Evolutionary conservation across 2,329 filamentous ascomycete species (phyloP).

Genomic region (Cladobotryum mycophilum): DNA sequence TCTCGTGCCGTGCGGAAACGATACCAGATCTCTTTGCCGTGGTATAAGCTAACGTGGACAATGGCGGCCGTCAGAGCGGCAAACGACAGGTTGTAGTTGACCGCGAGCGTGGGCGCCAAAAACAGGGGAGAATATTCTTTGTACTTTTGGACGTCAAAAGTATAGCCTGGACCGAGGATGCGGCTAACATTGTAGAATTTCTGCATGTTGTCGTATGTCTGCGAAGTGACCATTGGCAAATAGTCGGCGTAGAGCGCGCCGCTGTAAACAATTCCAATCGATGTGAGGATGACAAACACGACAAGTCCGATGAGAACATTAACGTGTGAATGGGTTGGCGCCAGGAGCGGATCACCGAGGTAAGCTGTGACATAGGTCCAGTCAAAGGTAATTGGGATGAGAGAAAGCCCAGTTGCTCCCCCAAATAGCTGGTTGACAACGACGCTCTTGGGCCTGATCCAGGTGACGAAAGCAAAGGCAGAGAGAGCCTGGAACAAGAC

Average conservation of each 20-base stretch:
- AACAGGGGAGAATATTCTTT: too few species aligned
- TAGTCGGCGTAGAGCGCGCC: slow-evolving; percentile 53
- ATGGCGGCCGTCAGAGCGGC: too few species aligned
- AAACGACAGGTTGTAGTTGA: too few species aligned
- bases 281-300: slow-evolving; percentile 50
- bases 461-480: slow-evolving; percentile 57
- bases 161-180: slow-evolving; percentile 41
- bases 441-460: slow-evolving; percentile 53
- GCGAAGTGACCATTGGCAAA: slow-evolving; percentile 54
- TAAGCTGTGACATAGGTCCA: slow-evolving; percentile 44
- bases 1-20: too few species aligned
- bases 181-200: slow-evolving; percentile 51
- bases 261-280: slow-evolving; percentile 53
- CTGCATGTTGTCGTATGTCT: slow-evolving; percentile 60
- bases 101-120: too few species aligned
- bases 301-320: slow-evolving; percentile 49
- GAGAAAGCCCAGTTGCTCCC: slow-evolving; percentile 49
- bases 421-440: slow-evolving; percentile 59
- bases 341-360: slow-evolving; percentile 43
- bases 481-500: slow-evolving; percentile 57
- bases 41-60: too few species aligned
- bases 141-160: too few species aligned
- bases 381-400: slow-evolving; percentile 56
- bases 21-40: too few species aligned
- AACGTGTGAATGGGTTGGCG: slow-evolving; percentile 48